Evolutionary conservation across 1,139 yeast species (phyloP).

Genomic region (Yarrowia galli): DNA sequence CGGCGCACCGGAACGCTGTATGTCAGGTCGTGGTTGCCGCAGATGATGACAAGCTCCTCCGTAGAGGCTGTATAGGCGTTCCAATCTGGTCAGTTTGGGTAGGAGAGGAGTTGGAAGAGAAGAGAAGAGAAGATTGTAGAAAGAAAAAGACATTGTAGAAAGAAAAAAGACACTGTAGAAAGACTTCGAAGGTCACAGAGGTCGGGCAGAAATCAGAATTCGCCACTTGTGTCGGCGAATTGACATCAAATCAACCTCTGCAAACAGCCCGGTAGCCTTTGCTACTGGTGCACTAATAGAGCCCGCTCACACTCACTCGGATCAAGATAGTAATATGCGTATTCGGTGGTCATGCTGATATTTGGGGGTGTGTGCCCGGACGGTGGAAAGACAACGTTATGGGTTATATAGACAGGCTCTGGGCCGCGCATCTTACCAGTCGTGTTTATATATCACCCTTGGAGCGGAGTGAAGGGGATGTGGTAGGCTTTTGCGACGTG

Average conservation of each 20-base stretch:
- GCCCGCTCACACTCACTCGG: constrained; percentile 20
- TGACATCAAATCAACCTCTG: no score
- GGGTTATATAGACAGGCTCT: not conserved
- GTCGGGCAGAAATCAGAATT: no score
- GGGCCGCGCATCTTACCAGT: not conserved
- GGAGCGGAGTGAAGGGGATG: not conserved
- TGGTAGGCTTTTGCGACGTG: not conserved
- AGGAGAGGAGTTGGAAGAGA: not conserved
- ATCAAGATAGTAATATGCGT: constrained; percentile 32
- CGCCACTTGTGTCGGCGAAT: no score
- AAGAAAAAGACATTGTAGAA: not conserved
- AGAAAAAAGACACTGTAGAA: no score
- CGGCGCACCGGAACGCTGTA: constrained; percentile 7
- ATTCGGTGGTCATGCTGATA: constrained; percentile 14
- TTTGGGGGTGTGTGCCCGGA: not conserved
- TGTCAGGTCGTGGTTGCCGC: constrained; percentile 31
- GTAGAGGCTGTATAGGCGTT: constrained; percentile 14
- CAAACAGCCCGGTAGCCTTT: no score
- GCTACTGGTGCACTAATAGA: not conserved
- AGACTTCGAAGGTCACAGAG: no score
- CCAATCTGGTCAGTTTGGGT: constrained; percentile 23
- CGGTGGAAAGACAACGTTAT: not conserved
- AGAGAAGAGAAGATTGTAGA: not conserved
- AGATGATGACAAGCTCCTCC: constrained; percentile 23
- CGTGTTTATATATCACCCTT: constrained; percentile 5